Base-by-base conservation (phyloP, 306 rosid species). In the Acacia acuminata region DNA sequence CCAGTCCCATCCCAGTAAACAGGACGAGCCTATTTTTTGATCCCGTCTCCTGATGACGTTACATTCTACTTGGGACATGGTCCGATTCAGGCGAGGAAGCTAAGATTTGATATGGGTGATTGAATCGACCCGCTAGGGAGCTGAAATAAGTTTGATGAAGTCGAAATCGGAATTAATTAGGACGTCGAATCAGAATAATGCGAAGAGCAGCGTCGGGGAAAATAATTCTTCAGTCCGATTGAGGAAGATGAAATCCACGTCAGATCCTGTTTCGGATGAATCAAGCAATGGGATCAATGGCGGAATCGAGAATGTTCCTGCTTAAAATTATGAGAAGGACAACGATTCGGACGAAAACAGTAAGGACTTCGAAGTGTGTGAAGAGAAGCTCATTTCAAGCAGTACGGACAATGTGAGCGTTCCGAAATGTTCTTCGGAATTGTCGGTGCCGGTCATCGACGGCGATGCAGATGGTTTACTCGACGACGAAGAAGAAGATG, bases 381-480 rank as follows among this genome's bases (percentile, higher is more conserved):
- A 88, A 88, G 97, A 93, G 51, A 90, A 91, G 74, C 77, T 48
- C 50, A 84, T 91, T 53, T 85, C 88, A 19, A 78, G 75, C 78
- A 50, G 67, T 27, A 27, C 1, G 30, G 76, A 84, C 34, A 84
- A 85, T 82, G 85, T 71, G 69, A 58, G 69, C 38, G 80, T 40
- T 48, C 42, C 77, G 80, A 79, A 83, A 71, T 85, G 82, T 76
- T 81, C 82, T 74, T 73, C 88, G n/a, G 77, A 88, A 42, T 71
- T 76, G 63, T 61, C 64, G 72, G 85, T 79, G 77, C 77, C 48
- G 50, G 80, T 27, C 7, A 36, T 44, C 44, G 77, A 22, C 43
- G 82, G 10, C 53, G 30, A 75, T 67, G 69, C 45, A 11, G 89
- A 66, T 48, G 64, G 1, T 43, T 55, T n/a, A 36, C 43, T 45